Conservation (phyloP, 345 rosid genomes). For the Ceriops zippeliana region DNA sequence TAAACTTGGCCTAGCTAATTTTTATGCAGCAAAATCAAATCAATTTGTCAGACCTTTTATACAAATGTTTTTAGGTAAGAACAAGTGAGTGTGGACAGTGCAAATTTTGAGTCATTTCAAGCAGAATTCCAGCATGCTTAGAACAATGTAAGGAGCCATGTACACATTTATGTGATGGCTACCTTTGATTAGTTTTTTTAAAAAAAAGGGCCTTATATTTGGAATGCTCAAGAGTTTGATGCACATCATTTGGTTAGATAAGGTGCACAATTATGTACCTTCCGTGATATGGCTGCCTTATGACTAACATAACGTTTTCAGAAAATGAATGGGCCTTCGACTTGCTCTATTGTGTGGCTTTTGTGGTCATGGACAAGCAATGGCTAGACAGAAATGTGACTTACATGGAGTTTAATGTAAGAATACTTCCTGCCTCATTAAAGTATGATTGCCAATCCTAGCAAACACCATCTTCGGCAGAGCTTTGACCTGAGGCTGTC, state of each 20-base stretch:
- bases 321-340: slow-evolving; percentile 94
- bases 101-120: neutral
- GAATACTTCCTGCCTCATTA: slow-evolving; percentile 14
- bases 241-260: no score
- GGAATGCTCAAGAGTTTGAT: neutral
- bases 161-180: no score
- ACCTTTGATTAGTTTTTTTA: neutral
- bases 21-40: slow-evolving; percentile 68
- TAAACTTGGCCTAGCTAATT: slow-evolving; percentile 11
- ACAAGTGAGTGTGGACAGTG: neutral
- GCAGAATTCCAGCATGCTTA: no score
- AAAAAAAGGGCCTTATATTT: neutral
- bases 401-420: slow-evolving; percentile 93
- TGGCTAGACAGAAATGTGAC: slow-evolving; percentile 87
- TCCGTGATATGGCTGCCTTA: neutral
- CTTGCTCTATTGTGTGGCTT: slow-evolving; percentile 86
- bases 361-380: slow-evolving; percentile 84
- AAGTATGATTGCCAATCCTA: no score
- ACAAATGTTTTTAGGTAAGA: slow-evolving; percentile 79
- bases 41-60: slow-evolving; percentile 68
- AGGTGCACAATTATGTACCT: no score
- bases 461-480: no score
- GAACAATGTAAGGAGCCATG: no score
- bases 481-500: no score
- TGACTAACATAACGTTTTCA: slow-evolving; percentile 15